phyloP scores from a whole-genome alignment of 768 basidiomycete genomes.

The Tylopilus felleus region DNA sequence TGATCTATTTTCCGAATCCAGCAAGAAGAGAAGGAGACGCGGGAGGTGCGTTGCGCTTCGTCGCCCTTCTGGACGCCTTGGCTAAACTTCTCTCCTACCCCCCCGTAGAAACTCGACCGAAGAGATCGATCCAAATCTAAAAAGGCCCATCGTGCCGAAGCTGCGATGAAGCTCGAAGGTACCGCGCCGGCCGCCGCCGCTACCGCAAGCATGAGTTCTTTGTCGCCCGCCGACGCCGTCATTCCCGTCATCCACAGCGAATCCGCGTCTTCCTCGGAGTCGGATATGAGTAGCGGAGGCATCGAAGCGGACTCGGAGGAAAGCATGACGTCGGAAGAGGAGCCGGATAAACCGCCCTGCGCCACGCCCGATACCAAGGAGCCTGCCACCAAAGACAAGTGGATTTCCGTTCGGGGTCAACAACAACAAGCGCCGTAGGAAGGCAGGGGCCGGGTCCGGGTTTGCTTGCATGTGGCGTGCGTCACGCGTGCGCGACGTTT shows the following conservation, averaged over 20 bases:
- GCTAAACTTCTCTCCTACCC: not conserved
- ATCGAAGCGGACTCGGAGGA: slow-evolving; percentile 75
- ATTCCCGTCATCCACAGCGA: slow-evolving; percentile 24
- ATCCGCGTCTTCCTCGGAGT: slow-evolving; percentile 52
- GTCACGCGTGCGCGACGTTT: not conserved
- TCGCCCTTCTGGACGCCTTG: not conserved
- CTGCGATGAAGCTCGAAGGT: slow-evolving; percentile 29
- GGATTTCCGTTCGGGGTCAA: slow-evolving; percentile 70
- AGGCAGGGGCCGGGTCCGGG: not conserved
- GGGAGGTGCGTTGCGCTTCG: slow-evolving; percentile 36
- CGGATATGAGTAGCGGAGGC: slow-evolving; percentile 54
- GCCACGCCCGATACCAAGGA: slow-evolving; percentile 22
- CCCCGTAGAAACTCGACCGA: slow-evolving; percentile 48
- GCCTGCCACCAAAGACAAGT: slow-evolving; percentile 53
- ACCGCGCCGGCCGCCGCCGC: slow-evolving; percentile 5
- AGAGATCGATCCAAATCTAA: slow-evolving; percentile 57
- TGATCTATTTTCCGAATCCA: slow-evolving; percentile 25
- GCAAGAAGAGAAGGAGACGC: slow-evolving; percentile 45
- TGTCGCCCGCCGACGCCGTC: slow-evolving; percentile 15
- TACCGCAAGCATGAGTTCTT: slow-evolving; percentile 8
- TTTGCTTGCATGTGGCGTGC: not conserved
- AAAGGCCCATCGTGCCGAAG: slow-evolving; percentile 38
- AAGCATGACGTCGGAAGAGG: slow-evolving; percentile 71
- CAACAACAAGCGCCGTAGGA: slow-evolving; percentile 23
- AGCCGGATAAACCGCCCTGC: slow-evolving; percentile 43